phyloP scores from a whole-genome alignment of 805 yeast species.

The Ogataea polymorpha region DNA sequence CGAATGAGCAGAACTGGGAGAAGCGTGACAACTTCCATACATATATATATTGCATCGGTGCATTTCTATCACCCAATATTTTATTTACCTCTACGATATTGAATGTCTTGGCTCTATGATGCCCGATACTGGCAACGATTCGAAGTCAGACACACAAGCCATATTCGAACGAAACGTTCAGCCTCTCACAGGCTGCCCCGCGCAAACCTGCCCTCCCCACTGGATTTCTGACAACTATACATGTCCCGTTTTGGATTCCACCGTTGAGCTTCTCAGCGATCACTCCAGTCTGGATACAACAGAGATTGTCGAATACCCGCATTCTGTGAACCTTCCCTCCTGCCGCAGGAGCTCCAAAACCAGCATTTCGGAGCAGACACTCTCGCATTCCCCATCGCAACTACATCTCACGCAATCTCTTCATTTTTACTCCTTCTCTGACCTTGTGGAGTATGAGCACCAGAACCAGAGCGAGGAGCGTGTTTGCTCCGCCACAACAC shows the following conservation, averaged over 20 bases:
- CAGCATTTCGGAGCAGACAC: not conserved
- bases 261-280: constrained; percentile 61
- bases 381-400: not conserved
- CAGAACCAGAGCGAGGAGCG: constrained; percentile 1
- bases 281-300: constrained; percentile 61
- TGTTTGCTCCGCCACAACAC: constrained; percentile 3
- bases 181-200: not conserved
- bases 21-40: constrained; percentile 10
- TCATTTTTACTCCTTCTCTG: constrained; percentile 33
- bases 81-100: not conserved
- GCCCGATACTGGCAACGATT: not conserved
- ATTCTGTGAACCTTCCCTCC: constrained; percentile 6
- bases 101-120: not conserved
- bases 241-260: constrained; percentile 80
- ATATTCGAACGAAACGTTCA: constrained; percentile 17
- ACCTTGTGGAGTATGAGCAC: constrained; percentile 29
- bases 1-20: constrained; percentile 1
- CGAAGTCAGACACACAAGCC: not conserved
- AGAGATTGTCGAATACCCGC: constrained; percentile 54
- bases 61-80: not conserved
- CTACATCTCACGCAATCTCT: constrained; percentile 20
- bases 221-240: constrained; percentile 61
- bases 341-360: constrained; percentile 1
- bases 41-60: constrained; percentile 2
- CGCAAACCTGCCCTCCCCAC: constrained; percentile 15